These are phyloP conservation scores for Phytophthora boehmeriae DNA, from an alignment of 352 stramenopile genomes.

Conservation along the genomic window DNA sequence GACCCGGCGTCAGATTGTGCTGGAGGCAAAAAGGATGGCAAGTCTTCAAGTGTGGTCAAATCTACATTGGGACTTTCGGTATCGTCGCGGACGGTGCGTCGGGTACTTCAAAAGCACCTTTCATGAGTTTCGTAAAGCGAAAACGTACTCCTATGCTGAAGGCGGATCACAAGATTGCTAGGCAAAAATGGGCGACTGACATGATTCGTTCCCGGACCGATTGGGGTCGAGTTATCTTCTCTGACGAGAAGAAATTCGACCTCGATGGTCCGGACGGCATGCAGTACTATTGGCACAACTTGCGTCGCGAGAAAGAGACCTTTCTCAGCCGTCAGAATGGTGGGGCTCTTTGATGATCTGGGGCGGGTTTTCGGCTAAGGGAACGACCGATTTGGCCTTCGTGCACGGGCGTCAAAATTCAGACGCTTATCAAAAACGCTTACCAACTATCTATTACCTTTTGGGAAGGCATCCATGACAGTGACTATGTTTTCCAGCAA, in stretches of 20 bases:
- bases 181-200: no score
- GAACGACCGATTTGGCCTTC: no score
- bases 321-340: slow-evolving; percentile 18
- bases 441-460: slow-evolving; percentile 4
- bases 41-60: no score
- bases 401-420: slow-evolving; percentile 4
- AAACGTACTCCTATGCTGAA: no score
- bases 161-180: no score
- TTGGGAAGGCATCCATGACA: slow-evolving; percentile 1
- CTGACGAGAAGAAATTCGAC: slow-evolving; percentile 39
- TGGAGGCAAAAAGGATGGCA: no score
- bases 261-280: slow-evolving; percentile 38
- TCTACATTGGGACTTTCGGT: no score
- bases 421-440: slow-evolving; percentile 5
- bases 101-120: no score
- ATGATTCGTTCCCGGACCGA: no score
- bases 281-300: slow-evolving; percentile 36
- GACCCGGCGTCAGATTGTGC: no score
- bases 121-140: no score
- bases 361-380: slow-evolving; percentile 22
- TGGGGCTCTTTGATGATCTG: slow-evolving; percentile 23
- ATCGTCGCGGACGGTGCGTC: no score
- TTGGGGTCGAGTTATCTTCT: slow-evolving; percentile 45
- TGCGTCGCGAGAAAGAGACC: slow-evolving; percentile 16
- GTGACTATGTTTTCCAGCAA: slow-evolving; percentile 13